Evolutionary conservation across 495 filamentous ascomycete species (phyloP).

Genomic region (Daldinia decipiens): DNA sequence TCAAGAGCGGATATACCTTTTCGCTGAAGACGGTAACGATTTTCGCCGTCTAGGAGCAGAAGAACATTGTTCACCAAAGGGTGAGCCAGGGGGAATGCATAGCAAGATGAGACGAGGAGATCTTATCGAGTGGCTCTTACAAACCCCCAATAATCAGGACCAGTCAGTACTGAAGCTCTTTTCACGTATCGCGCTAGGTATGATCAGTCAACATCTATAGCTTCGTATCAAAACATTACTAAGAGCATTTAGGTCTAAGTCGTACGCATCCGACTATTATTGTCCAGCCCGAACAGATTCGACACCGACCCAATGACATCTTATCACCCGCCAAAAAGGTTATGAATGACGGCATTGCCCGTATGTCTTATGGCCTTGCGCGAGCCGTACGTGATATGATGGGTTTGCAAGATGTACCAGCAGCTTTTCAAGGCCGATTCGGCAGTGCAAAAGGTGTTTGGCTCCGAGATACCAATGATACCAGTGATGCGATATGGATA

Average conservation of each 20-base stretch:
- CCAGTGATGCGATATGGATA: constrained; percentile 69
- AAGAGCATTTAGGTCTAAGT: constrained; percentile 50
- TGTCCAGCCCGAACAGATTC: constrained; percentile 53
- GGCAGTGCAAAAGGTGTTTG: constrained; percentile 90
- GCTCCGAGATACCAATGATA: constrained; percentile 71
- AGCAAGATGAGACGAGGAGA: constrained; percentile 43
- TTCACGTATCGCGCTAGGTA: constrained; percentile 58
- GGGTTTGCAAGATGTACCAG: constrained; percentile 70
- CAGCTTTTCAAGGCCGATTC: constrained; percentile 82
- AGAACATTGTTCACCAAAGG: constrained; percentile 41
- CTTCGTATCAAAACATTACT: not conserved
- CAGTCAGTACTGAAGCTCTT: constrained; percentile 53
- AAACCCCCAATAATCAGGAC: constrained; percentile 49
- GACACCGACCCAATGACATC: constrained; percentile 47
- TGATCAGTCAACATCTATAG: not conserved
- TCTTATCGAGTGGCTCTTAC: constrained; percentile 58
- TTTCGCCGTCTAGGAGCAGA: constrained; percentile 38
- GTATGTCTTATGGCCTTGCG: constrained; percentile 74
- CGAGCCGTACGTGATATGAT: constrained; percentile 66
- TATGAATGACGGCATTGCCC: constrained; percentile 87
- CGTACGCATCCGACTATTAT: constrained; percentile 53
- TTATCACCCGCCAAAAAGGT: constrained; percentile 54
- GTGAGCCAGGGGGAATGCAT: constrained; percentile 44
- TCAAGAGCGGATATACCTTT: constrained; percentile 57
- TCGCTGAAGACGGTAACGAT: constrained; percentile 54